Evolutionary conservation across 345 rosid genomes (phyloP).

Genomic region (Melaleuca quinquenervia): DNA sequence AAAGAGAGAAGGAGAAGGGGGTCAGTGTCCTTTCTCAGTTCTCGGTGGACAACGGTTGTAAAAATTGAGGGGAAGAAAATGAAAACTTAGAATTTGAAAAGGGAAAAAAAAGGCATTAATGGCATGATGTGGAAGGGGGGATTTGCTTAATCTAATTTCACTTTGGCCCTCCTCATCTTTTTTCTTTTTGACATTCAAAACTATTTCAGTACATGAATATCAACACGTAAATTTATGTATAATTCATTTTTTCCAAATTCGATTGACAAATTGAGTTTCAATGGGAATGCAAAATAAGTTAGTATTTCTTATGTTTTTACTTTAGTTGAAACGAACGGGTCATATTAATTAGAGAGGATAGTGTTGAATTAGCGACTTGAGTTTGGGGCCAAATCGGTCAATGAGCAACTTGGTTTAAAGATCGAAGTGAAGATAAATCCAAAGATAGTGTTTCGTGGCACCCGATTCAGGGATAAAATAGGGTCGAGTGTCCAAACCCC

Average conservation of each 20-base stretch:
- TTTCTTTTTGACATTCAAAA: neutral
- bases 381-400: neutral
- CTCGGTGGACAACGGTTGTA: constrained; percentile 13
- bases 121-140: neutral
- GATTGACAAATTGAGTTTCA: rapidly evolving
- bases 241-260: neutral
- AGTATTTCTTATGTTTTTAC: neutral
- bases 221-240: neutral
- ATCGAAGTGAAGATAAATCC: neutral
- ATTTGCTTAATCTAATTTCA: neutral
- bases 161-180: neutral
- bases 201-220: rapidly evolving
- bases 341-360: neutral
- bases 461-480: rapidly evolving
- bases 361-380: neutral
- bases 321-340: too few relatives aligned
- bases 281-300: neutral
- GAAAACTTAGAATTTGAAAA: neutral
- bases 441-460: neutral
- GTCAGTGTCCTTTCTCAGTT: constrained; percentile 29
- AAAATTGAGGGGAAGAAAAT: neutral
- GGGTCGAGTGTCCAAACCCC: neutral
- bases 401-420: neutral
- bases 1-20: neutral
- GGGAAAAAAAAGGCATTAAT: too few relatives aligned